Conservation (phyloP, 208 protist species). For the Trypanosoma brucei region DNA sequence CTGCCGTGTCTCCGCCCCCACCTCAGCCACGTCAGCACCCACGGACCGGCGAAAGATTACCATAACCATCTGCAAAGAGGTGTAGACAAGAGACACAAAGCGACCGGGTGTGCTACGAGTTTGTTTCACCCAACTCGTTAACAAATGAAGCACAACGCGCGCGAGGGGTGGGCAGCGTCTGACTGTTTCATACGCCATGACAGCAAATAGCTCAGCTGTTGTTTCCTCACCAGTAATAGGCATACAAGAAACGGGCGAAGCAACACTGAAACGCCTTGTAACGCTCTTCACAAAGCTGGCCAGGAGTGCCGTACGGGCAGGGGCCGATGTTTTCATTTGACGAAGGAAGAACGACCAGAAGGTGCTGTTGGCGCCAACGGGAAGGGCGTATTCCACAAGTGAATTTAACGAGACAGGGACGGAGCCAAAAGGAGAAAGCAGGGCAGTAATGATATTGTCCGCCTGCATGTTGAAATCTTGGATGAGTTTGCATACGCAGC, state of each 20-base stretch:
- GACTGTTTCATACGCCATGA: slow-evolving; percentile 88
- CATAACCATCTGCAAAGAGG: slow-evolving; percentile 72
- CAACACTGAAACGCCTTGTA: slow-evolving; percentile 75
- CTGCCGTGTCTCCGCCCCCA: slow-evolving; percentile 64
- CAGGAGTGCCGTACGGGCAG: slow-evolving; percentile 83
- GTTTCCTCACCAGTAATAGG: slow-evolving; percentile 38
- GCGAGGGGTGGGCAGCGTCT: slow-evolving; percentile 79
- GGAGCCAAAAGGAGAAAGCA: slow-evolving; percentile 78
- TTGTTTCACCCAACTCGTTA: slow-evolving; percentile 82
- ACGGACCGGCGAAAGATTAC: slow-evolving; percentile 56
- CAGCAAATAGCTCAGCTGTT: slow-evolving; percentile 73
- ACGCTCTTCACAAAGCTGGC: slow-evolving; percentile 77
- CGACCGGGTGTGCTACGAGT: slow-evolving; percentile 64
- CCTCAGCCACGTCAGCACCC: slow-evolving; percentile 47
- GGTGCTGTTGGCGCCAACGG: slow-evolving; percentile 70
- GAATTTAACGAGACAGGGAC: slow-evolving; percentile 59
- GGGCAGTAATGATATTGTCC: slow-evolving; percentile 69
- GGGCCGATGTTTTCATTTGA: slow-evolving; percentile 81
- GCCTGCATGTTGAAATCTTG: slow-evolving; percentile 90
- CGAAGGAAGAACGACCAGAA: slow-evolving; percentile 86
- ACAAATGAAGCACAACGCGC: slow-evolving; percentile 79
- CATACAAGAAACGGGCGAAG: slow-evolving; percentile 63
- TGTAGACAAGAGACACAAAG: slow-evolving; percentile 80
- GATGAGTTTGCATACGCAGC: slow-evolving; percentile 85
- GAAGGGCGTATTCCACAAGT: slow-evolving; percentile 74